These are phyloP conservation scores for Colletotrichum lini DNA, from an alignment of 2,329 filamentous ascomycete genomes.

Conservation along the genomic window DNA sequence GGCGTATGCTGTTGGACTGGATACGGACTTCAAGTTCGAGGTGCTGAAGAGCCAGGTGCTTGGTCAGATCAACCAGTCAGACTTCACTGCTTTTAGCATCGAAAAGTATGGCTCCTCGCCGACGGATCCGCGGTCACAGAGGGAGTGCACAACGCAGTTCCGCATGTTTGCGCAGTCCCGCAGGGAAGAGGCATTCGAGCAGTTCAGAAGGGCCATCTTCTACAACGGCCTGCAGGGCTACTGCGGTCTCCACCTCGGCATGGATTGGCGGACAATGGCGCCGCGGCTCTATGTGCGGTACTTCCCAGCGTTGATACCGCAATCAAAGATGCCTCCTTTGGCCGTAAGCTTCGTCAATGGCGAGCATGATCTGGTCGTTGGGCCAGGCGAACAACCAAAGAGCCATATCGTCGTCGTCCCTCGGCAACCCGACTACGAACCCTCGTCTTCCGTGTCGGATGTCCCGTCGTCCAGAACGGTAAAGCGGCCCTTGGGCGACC, in stretches of 20 bases:
- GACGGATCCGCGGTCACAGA: conserved; percentile 50
- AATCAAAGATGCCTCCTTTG: conserved; percentile 39
- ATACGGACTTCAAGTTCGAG: conserved; percentile 48
- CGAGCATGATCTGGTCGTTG: conserved; percentile 16
- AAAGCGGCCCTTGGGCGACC: conserved; percentile 48
- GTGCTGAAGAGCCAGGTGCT: conserved; percentile 48
- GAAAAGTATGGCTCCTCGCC: conserved; percentile 48
- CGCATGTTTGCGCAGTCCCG: conserved; percentile 57
- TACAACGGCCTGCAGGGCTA: conserved; percentile 53
- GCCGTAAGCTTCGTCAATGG: conserved; percentile 44
- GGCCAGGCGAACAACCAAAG: not conserved
- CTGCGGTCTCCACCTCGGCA: conserved; percentile 51
- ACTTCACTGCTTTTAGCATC: conserved; percentile 49
- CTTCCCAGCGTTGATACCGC: conserved; percentile 51
- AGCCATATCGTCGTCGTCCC: not conserved
- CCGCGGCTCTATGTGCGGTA: conserved; percentile 50
- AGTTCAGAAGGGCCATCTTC: conserved; percentile 46
- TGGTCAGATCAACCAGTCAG: conserved; percentile 42
- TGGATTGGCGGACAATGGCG: conserved; percentile 55
- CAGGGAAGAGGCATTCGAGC: conserved; percentile 43
- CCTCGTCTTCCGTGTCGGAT: not conserved
- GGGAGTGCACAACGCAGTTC: conserved; percentile 57
- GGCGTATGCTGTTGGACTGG: conserved; percentile 45
- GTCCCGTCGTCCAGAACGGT: conserved; percentile 24
- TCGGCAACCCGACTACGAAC: conserved; percentile 19